Conservation (phyloP, 208 protist species). For the Acanthamoeba lenticulata region DNA sequence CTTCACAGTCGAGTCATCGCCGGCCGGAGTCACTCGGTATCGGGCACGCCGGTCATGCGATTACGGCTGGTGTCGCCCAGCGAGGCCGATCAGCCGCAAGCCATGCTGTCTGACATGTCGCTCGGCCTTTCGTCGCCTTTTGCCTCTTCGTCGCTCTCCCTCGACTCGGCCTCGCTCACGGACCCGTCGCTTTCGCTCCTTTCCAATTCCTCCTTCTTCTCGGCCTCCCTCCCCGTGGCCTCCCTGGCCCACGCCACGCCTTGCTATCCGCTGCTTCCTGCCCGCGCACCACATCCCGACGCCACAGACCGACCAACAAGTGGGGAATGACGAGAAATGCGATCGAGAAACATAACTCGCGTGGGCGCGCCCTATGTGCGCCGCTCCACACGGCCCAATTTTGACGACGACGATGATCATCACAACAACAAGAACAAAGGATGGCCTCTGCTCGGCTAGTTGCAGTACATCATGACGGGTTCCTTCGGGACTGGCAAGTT, state of each 20-base stretch:
- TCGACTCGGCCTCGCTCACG: neutral
- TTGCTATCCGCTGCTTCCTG: no score
- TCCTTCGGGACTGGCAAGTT: neutral
- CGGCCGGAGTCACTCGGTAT: neutral
- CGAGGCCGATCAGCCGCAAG: neutral
- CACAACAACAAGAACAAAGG: no score
- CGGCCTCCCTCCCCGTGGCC: neutral
- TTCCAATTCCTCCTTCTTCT: neutral
- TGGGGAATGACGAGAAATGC: no score
- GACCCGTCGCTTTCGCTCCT: neutral
- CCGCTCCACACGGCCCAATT: no score
- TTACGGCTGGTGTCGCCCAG: neutral
- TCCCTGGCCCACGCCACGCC: neutral
- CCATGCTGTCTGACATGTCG: neutral
- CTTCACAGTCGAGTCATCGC: neutral
- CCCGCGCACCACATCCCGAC: no score
- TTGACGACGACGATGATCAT: no score
- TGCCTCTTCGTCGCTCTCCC: neutral
- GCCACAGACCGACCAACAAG: no score
- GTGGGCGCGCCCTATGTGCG: no score
- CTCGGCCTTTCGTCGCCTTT: neutral
- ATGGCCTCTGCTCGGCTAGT: neutral
- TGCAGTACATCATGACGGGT: constrained; percentile 41
- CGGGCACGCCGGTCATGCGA: neutral
- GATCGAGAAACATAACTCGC: no score